Base-by-base conservation (phyloP, 768 basidiomycete genomes). In the Ramaria rubella region DNA sequence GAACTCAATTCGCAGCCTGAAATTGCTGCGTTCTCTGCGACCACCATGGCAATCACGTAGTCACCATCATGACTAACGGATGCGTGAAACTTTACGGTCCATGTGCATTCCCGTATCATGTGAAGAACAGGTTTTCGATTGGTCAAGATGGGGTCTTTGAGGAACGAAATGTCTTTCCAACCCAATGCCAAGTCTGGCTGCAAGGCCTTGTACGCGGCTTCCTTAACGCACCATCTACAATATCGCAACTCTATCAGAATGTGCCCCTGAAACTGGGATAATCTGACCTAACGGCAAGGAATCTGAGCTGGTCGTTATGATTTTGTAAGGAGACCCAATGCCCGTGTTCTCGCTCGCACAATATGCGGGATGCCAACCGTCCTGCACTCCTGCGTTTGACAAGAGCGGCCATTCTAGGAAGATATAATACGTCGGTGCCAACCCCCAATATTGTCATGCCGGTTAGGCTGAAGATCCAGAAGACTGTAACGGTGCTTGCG, bases 61-160 rank as follows among this genome's bases (percentile, higher is more conserved):
- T 87, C 86, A 11, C 85, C 87, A 62, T 93, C 91, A 61, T 93
- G 91, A 62, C 87, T 90, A 42, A 88, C 80, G 43, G 87, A 90
- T 24, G 82, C 77, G 63, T 90, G 85, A 17, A 88, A 67, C 7
- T 57, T 63, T 60, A 44, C 44, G 11, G 46, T 49, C 23, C 31
- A 68, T 36, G 9, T 49, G n/a, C 54, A 30, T 5, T 52, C 33
- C 17, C 65, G 62, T 45, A 59, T 62, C 48, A 65, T 66, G 26
- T 64, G 51, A 12, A 83, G 75, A 8, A 66, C 61, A 43, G 82
- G 87, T 48, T 73, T 70, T 51, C 79, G 67, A 14, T 57, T 61
- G 31, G 77, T 75, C 36, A 31, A 44, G 27, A 6, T 15, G 26
- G 31, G 7, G 5, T 42, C 44, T 67, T 69, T 58, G 50, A 57